phyloP scores from a whole-genome alignment of 805 yeast species.

The Wickerhamomyces sydowiorum region DNA sequence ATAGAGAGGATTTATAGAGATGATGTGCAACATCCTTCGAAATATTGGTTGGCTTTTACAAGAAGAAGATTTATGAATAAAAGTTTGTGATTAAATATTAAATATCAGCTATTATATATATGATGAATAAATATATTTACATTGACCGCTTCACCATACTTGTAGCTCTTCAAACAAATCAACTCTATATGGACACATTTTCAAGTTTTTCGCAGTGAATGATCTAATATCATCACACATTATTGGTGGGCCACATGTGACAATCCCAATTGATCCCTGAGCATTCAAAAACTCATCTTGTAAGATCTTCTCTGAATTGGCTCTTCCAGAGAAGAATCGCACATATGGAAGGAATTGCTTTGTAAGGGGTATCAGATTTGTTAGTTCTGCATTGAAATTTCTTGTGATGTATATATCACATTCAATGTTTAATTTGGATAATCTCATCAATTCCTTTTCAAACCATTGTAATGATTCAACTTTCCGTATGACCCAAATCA shows the following conservation, averaged over 20 bases:
- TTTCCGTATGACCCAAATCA: constrained; percentile 62
- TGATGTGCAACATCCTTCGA: constrained; percentile 61
- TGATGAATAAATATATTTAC: background rate
- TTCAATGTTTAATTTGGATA: constrained; percentile 31
- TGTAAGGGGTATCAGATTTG: background rate
- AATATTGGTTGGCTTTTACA: constrained; percentile 94
- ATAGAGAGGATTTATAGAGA: constrained; percentile 66
- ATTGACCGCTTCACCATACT: constrained; percentile 45
- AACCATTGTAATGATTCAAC: constrained; percentile 47
- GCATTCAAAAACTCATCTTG: constrained; percentile 31
- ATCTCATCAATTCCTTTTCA: constrained; percentile 14
- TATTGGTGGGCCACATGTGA: constrained; percentile 61
- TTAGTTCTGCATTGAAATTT: constrained; percentile 13
- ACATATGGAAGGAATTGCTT: constrained; percentile 14
- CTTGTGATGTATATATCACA: constrained; percentile 38
- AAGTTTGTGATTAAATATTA: constrained; percentile 46
- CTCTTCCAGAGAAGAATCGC: constrained; percentile 39
- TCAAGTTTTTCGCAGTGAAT: constrained; percentile 36
- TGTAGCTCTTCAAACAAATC: constrained; percentile 76
- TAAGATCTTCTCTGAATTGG: constrained; percentile 37
- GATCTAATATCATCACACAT: constrained; percentile 56
- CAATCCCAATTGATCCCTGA: constrained; percentile 41
- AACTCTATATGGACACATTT: constrained; percentile 40
- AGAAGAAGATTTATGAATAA: constrained; percentile 96
- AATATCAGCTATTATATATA: no score